These are phyloP conservation scores for Tephrocybe sp. DNA, from an alignment of 768 basidiomycete genomes.

Conservation along the genomic window DNA sequence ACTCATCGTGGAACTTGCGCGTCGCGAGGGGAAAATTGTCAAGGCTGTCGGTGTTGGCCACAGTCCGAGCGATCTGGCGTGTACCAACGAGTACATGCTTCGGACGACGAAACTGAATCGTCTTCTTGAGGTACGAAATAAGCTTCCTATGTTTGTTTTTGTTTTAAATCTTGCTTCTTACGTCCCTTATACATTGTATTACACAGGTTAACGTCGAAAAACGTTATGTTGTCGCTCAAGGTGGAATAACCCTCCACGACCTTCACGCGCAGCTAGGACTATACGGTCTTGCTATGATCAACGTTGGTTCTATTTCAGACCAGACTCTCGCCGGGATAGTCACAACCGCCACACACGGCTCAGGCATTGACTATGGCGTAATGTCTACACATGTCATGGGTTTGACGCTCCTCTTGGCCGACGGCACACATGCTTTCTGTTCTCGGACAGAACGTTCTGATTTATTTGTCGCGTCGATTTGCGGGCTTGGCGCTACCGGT, in stretches of 20 bases:
- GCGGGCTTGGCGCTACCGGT: conserved; percentile 90
- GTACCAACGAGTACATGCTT: conserved; percentile 86
- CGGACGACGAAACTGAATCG: conserved; percentile 72
- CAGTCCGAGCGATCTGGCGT: conserved; percentile 91
- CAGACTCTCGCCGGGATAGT: conserved; percentile 92
- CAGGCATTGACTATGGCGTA: conserved; percentile 76
- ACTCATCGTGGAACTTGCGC: conserved; percentile 78
- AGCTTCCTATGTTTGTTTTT: conserved; percentile 20
- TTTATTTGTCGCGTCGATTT: conserved; percentile 87
- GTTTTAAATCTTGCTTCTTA: conserved; percentile 17
- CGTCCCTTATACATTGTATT: conserved; percentile 15
- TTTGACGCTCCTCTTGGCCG: conserved; percentile 74
- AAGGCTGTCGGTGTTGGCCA: conserved; percentile 90
- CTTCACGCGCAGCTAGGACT: conserved; percentile 69
- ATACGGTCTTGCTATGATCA: conserved; percentile 81
- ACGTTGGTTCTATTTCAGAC: conserved; percentile 95
- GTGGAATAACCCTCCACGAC: conserved; percentile 74
- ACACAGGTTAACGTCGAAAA: conserved; percentile 74
- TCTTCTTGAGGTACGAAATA: conserved; percentile 69
- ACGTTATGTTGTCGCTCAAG: conserved; percentile 67
- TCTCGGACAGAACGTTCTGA: conserved; percentile 64
- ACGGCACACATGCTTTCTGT: conserved; percentile 68
- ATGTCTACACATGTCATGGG: conserved; percentile 81
- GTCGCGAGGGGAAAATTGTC: conserved; percentile 66
- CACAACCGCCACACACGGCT: conserved; percentile 94